A percentile compares a stretch with the other conserved stretches of the same genome.
Conservation (phyloP, 2,329 filamentous ascomycete species). For the Fusarium beomiforme region DNA sequence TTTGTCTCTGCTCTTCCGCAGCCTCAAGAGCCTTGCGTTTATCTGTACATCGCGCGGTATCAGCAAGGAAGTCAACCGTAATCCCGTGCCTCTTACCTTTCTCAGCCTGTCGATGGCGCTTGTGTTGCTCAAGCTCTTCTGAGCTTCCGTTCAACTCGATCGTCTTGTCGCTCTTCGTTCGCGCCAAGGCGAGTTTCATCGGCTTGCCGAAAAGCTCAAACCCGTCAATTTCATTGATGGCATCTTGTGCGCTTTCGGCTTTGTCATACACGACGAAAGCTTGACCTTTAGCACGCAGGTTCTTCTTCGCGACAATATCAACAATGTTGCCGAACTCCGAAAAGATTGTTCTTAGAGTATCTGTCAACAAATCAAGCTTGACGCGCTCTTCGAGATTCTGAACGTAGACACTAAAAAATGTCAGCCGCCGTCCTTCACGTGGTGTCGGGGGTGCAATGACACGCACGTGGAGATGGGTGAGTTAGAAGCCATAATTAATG, state of each 20-base stretch:
- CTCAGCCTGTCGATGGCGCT: conserved; percentile 83
- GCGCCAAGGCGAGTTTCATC: conserved; percentile 85
- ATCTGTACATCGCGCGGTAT: conserved; percentile 52
- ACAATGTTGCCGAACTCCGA: conserved; percentile 87
- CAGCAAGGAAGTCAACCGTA: not conserved
- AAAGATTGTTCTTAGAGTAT: conserved; percentile 81
- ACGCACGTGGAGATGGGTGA: conserved; percentile 73
- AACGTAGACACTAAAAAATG: conserved; percentile 66
- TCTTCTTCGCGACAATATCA: conserved; percentile 88
- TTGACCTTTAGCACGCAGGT: conserved; percentile 92
- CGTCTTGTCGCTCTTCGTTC: conserved; percentile 86
- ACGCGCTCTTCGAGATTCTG: conserved; percentile 94
- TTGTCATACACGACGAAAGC: conserved; percentile 93
- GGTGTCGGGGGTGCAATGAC: conserved; percentile 75
- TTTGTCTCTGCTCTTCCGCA: conserved; percentile 79
- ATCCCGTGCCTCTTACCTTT: conserved; percentile 71
- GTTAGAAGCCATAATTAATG: conserved; percentile 50
- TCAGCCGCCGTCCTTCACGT: conserved; percentile 51
- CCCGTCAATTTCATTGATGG: conserved; percentile 89
- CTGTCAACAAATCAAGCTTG: conserved; percentile 80
- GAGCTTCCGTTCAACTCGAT: conserved; percentile 77
- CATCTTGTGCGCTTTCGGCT: conserved; percentile 79
- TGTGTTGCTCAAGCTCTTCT: conserved; percentile 89
- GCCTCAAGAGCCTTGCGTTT: conserved; percentile 85
- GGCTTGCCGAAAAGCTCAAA: conserved; percentile 94